Evolutionary conservation across 1,284 basidiomycete genomes (phyloP).

Genomic region (Cryptococcus depauperatus): DNA sequence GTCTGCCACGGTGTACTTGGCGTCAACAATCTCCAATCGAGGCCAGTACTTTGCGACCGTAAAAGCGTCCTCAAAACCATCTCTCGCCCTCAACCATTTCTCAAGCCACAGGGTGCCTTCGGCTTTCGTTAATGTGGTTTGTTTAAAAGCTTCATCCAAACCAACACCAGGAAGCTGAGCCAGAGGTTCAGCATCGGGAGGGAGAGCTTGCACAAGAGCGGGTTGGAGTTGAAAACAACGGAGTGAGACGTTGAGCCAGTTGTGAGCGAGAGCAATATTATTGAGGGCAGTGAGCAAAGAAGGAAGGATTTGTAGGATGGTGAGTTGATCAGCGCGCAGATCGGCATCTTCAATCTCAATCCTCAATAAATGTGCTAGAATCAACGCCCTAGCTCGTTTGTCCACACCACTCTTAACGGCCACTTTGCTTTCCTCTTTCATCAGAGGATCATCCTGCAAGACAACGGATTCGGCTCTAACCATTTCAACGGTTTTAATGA

Average conservation of each 20-base stretch:
- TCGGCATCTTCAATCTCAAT: constrained; percentile 54
- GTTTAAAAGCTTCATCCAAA: constrained; percentile 48
- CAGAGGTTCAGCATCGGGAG: constrained; percentile 52
- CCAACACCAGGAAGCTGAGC: constrained; percentile 70
- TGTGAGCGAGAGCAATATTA: constrained; percentile 75
- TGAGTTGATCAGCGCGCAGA: constrained; percentile 52
- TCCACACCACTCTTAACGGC: constrained; percentile 31
- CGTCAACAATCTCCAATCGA: constrained; percentile 71
- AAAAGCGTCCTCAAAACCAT: constrained; percentile 56
- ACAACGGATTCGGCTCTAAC: constrained; percentile 46
- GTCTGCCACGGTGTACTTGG: constrained; percentile 84
- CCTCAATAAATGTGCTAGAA: constrained; percentile 82
- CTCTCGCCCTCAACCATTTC: constrained; percentile 41
- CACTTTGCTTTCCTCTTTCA: constrained; percentile 27
- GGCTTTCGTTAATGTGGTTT: constrained; percentile 47
- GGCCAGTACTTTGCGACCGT: constrained; percentile 67
- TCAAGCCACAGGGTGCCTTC: constrained; percentile 52
- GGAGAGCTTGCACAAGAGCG: constrained; percentile 75
- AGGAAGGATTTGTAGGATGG: constrained; percentile 62
- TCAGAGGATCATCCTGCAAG: constrained; percentile 27
- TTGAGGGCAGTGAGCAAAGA: constrained; percentile 72
- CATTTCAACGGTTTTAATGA: constrained; percentile 55
- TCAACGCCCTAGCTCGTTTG: constrained; percentile 58
- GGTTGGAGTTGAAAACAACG: constrained; percentile 75
- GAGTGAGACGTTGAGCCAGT: constrained; percentile 80